Evolutionary conservation across 2,329 filamentous ascomycete genomes (phyloP), one percentile per base, ranked within the genome.

Genomic region (Moelleriella libera): DNA sequence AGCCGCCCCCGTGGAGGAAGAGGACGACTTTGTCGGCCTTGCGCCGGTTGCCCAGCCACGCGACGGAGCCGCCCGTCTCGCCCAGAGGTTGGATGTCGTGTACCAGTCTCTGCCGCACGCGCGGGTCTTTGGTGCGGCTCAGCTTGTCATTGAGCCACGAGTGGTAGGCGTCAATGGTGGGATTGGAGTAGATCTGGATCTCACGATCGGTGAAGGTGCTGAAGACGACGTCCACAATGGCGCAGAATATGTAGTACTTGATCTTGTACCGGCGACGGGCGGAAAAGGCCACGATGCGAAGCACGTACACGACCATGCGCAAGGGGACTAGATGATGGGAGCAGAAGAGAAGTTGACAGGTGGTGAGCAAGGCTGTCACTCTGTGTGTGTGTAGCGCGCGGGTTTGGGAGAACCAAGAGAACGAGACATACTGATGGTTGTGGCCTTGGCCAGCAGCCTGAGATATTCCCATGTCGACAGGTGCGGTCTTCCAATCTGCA

Each of bases 1-100:
- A 61, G 6, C 56, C 60, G 41, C 60, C 60, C 5, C 60, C 59
- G 45, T 60, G 60, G 32, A 60, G 47, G 49, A 55, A 62, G 3
- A 62, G 49, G 7, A 62, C 58, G 9, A 60, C 45, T 46, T 59
- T 60, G 6, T 49, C 51, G 6, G 60, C 59, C 31, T 49, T 54
- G 14, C 48, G 48, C 21, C 53, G 55, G 43, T 60, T 50, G 1
- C 60, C 59, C 6, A 62, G 45, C 60, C 60, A 62, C 7, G 59
- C 45, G 4, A 61, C 53, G 6, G 54, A 51, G 44, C 50, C 44
- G 8, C 41, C 47, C 5, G 49, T 46, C 8, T 49, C 49, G 40
- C 47, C 30, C 6, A 58, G 53, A 3, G 47, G 49, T 45, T 58
- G 48, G 11, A 58, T 48, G 11, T 55, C 52, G 32, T 47, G 45